Percentiles rank a stretch among this genome's conserved stretches.
Evolutionary conservation across 805 yeast species (phyloP).

Genomic region (Zygosaccharomyces pseudorouxii): DNA sequence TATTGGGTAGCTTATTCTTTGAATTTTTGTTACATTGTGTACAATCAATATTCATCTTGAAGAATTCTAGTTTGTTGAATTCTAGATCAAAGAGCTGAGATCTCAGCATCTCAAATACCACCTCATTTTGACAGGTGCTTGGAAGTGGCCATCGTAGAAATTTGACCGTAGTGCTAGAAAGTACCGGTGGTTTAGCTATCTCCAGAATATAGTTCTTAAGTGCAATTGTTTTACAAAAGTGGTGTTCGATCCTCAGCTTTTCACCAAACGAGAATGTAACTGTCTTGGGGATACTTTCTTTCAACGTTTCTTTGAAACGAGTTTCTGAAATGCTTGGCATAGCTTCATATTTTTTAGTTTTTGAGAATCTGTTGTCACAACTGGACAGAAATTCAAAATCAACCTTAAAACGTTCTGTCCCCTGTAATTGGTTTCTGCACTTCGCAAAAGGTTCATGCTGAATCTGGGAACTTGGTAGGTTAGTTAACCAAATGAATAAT

Average conservation of each 20-base stretch:
- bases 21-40: background rate
- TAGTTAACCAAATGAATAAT: background rate
- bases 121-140: background rate
- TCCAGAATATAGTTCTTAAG: background rate
- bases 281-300: background rate
- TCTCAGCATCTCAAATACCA: conserved; percentile 4
- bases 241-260: background rate
- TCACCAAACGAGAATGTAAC: background rate
- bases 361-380: no score
- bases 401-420: background rate
- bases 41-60: conserved; percentile 1
- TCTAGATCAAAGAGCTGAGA: conserved; percentile 14
- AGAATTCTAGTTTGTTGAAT: conserved; percentile 22
- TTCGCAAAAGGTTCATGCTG: background rate
- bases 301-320: background rate
- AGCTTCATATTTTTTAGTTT: background rate
- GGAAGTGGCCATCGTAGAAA: background rate
- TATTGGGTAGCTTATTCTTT: background rate
- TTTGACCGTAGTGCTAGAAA: background rate
- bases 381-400: background rate
- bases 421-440: no score
- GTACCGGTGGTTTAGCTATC: background rate
- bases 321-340: background rate
- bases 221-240: background rate
- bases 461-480: background rate